Conservation (phyloP, 352 stramenopile genomes). For the Phytophthora rubi region DNA sequence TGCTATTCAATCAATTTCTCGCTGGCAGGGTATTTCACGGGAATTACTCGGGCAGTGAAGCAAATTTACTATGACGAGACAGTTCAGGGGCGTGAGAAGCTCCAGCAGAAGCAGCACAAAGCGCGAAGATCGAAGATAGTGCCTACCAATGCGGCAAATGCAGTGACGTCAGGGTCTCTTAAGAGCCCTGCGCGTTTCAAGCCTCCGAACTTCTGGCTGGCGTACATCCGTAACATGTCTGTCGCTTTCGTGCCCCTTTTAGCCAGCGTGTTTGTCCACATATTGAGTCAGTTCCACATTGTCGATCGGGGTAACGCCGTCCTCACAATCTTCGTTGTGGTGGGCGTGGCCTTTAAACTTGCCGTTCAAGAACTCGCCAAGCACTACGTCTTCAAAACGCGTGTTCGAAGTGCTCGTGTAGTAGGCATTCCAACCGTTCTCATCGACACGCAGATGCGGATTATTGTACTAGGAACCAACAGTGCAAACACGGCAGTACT, state of each 20-base stretch:
- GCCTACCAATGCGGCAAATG: neutral
- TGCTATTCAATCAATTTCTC: conserved; percentile 31
- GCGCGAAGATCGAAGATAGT: neutral
- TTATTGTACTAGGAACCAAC: conserved; percentile 25
- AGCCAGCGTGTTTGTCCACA: conserved; percentile 27
- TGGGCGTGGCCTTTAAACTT: conserved; percentile 25
- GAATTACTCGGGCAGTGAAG: conserved; percentile 6
- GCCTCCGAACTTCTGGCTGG: neutral
- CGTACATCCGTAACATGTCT: neutral
- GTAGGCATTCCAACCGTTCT: conserved; percentile 34
- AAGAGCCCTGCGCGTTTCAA: neutral
- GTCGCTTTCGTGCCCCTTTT: conserved; percentile 3
- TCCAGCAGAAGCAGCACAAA: neutral
- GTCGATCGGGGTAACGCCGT: conserved; percentile 11
- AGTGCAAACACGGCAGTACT: conserved; percentile 4
- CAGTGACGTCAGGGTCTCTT: neutral
- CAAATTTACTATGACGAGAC: conserved; percentile 1
- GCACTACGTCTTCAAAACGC: conserved; percentile 20
- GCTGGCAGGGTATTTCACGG: conserved; percentile 22
- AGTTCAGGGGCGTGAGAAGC: neutral
- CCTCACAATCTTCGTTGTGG: conserved; percentile 5
- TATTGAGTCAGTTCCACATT: conserved; percentile 11
- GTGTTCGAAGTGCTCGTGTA: conserved; percentile 14
- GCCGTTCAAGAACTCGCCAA: conserved; percentile 30
- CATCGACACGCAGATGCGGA: conserved; percentile 37